phyloP scores from a whole-genome alignment of 225 moss, liverwort and hornwort species.

The Neckera pumila region DNA sequence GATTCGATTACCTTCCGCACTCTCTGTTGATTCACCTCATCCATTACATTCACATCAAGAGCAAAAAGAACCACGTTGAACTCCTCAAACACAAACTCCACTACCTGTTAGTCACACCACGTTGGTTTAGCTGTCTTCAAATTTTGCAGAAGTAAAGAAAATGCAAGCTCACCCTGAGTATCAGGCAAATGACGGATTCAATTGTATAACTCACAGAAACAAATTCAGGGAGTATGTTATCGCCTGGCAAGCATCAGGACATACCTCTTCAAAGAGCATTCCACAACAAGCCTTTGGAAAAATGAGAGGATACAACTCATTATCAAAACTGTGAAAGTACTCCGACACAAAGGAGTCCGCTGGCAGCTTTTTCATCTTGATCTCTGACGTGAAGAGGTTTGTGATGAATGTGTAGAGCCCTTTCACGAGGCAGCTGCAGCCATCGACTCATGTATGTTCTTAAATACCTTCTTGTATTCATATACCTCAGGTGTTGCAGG shows the following conservation, averaged over 20 bases:
- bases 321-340: conserved; percentile 85
- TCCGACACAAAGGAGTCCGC: conserved; percentile 44
- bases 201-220: neutral
- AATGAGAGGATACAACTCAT: conserved; percentile 81
- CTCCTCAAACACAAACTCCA: conserved; percentile 58
- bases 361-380: conserved; percentile 47
- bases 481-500: neutral
- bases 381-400: conserved; percentile 87
- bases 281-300: conserved; percentile 47
- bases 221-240: neutral
- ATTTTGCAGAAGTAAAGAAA: neutral
- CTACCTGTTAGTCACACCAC: conserved; percentile 43
- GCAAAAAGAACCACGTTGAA: conserved; percentile 73
- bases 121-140: neutral
- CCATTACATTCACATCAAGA: conserved; percentile 53
- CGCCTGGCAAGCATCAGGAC: neutral
- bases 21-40: conserved; percentile 8
- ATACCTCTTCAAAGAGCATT: conserved; percentile 66
- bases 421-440: conserved; percentile 65
- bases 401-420: conserved; percentile 87
- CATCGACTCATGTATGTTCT: neutral
- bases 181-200: neutral
- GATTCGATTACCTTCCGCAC: conserved; percentile 31
- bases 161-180: neutral
- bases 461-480: neutral